Evolutionary conservation across 2,329 filamentous ascomycete genomes (phyloP).

Genomic region (Penicillium polonicum): DNA sequence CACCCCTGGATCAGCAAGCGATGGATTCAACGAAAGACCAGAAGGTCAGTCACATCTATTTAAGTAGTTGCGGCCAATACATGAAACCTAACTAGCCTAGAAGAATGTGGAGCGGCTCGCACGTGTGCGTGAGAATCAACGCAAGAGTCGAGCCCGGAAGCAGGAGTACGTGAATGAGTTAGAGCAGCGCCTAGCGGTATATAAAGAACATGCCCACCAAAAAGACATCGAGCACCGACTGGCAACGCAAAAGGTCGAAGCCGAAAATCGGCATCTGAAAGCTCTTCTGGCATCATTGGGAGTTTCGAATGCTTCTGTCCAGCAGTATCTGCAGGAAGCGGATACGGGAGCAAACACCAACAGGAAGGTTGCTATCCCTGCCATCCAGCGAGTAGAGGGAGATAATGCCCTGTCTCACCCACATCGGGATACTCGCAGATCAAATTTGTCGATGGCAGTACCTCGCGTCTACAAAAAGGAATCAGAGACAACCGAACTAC

Average conservation of each 20-base stretch:
- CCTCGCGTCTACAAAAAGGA: not conserved
- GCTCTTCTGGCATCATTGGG: slow-evolving; percentile 29
- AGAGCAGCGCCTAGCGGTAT: slow-evolving; percentile 32
- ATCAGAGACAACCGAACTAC: not conserved
- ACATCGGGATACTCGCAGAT: not conserved
- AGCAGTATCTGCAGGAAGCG: slow-evolving; percentile 28
- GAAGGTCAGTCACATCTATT: slow-evolving; percentile 13
- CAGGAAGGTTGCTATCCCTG: slow-evolving; percentile 39
- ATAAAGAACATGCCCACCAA: slow-evolving; percentile 30
- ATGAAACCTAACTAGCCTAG: slow-evolving; percentile 5
- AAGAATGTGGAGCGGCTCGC: slow-evolving; percentile 40
- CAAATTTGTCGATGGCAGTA: not conserved
- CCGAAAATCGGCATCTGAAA: slow-evolving; percentile 35
- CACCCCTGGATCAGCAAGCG: not conserved
- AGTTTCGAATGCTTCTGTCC: slow-evolving; percentile 23
- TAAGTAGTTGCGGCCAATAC: not conserved
- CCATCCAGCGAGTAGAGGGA: slow-evolving; percentile 20
- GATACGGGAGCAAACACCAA: slow-evolving; percentile 19
- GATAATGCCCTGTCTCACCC: not conserved
- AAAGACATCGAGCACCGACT: slow-evolving; percentile 37
- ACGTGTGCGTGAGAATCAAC: slow-evolving; percentile 41
- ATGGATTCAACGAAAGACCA: slow-evolving; percentile 6
- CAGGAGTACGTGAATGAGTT: slow-evolving; percentile 40
- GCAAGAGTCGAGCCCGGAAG: slow-evolving; percentile 37
- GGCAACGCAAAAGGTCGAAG: slow-evolving; percentile 33